Conservation (phyloP, 495 filamentous ascomycete genomes). For the Cladorrhinum samala region DNA sequence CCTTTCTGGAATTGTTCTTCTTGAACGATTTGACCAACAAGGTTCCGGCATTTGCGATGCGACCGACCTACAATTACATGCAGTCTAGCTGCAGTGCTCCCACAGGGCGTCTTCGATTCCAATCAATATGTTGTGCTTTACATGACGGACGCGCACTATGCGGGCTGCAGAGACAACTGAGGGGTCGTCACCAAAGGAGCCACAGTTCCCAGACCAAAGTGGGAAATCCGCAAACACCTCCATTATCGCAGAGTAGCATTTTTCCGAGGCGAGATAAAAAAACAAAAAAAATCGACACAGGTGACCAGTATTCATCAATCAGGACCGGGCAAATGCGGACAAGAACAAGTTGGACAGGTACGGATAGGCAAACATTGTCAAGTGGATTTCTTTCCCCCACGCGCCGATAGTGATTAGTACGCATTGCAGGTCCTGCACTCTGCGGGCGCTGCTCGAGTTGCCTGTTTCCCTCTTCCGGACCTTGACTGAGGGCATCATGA, state of each 20-base stretch:
- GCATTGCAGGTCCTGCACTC: neutral
- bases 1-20: constrained; percentile 17
- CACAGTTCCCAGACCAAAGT: constrained; percentile 4
- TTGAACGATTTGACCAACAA: constrained; percentile 1
- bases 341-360: neutral
- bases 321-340: neutral
- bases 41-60: neutral
- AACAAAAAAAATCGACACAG: neutral
- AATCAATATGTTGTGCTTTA: neutral
- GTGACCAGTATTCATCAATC: neutral
- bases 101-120: neutral
- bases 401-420: neutral
- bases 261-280: neutral
- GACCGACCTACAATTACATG: neutral
- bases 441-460: constrained; percentile 10
- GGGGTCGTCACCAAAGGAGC: neutral
- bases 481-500: constrained; percentile 12
- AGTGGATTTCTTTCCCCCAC: constrained; percentile 4
- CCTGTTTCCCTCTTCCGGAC: constrained; percentile 13
- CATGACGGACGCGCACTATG: neutral
- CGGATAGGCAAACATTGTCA: neutral
- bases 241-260: neutral
- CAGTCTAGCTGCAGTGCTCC: neutral
- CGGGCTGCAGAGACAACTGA: neutral
- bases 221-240: constrained; percentile 7